Conservation (phyloP, 2,329 filamentous ascomycete species). For the Xylariaceae sp. region DNA sequence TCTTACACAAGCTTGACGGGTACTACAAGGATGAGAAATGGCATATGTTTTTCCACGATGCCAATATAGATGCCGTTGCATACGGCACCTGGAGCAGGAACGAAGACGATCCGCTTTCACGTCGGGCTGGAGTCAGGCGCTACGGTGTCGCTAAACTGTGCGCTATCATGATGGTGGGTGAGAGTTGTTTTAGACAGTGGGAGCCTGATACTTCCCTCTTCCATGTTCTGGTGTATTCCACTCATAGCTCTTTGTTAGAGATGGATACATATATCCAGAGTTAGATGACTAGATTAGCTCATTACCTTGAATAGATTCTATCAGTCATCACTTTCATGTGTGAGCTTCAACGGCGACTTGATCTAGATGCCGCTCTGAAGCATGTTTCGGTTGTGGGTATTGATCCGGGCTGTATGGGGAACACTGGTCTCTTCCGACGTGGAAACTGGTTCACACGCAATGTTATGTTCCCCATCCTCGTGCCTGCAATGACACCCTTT, state of each 20-base stretch:
- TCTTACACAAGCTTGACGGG: not conserved
- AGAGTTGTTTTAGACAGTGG: too few relatives aligned
- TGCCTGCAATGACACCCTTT: not conserved
- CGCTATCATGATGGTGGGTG: conserved; percentile 13
- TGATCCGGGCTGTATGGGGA: conserved; percentile 10
- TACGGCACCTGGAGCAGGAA: conserved; percentile 12
- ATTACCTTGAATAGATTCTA: too few relatives aligned
- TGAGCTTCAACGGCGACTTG: conserved; percentile 12
- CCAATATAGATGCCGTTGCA: conserved; percentile 10
- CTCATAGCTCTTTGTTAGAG: too few relatives aligned
- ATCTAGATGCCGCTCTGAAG: conserved; percentile 5
- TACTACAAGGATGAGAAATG: conserved; percentile 10
- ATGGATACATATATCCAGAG: too few relatives aligned
- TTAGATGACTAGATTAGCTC: too few relatives aligned
- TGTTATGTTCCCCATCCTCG: not conserved
- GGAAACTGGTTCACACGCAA: conserved; percentile 1
- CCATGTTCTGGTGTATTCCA: too few relatives aligned
- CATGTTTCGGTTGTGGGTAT: conserved; percentile 7
- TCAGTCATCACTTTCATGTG: too few relatives aligned
- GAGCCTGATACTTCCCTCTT: too few relatives aligned
- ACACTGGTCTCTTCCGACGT: conserved; percentile 2
- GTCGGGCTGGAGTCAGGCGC: conserved; percentile 8
- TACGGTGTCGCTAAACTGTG: conserved; percentile 20
- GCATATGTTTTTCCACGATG: conserved; percentile 6
- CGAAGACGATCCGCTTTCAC: not conserved